These are phyloP conservation scores for Zygosaccharomyces sapae DNA, from an alignment of 1,139 yeast genomes.

Conservation along the genomic window DNA sequence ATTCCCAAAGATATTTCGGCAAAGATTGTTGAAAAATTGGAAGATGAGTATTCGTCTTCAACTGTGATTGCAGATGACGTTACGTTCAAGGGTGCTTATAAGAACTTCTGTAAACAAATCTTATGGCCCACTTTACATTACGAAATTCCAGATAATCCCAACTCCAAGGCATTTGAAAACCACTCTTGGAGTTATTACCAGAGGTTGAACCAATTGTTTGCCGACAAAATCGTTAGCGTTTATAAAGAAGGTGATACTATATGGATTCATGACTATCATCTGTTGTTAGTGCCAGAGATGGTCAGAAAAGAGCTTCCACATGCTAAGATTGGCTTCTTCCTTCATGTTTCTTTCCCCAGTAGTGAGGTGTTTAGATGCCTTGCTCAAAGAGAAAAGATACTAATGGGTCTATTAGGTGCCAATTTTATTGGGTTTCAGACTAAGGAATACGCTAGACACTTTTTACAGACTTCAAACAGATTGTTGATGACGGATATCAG, in stretches of 20 bases:
- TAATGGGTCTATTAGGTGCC: constrained; percentile 86
- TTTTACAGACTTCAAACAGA: constrained; percentile 84
- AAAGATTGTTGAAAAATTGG: constrained; percentile 46
- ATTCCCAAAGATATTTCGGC: constrained; percentile 54
- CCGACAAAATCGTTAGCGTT: constrained; percentile 63
- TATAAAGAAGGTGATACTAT: constrained; percentile 68
- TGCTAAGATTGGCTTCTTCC: constrained; percentile 86
- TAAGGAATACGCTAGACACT: constrained; percentile 88
- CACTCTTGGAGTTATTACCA: constrained; percentile 89
- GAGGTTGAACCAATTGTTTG: constrained; percentile 69
- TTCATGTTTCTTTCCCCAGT: constrained; percentile 94
- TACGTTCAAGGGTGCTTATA: constrained; percentile 84
- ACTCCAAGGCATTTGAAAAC: constrained; percentile 90
- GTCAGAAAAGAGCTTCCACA: constrained; percentile 68
- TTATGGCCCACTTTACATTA: constrained; percentile 97
- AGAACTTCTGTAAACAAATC: constrained; percentile 85
- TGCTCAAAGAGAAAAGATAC: constrained; percentile 74
- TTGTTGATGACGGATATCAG: constrained; percentile 77
- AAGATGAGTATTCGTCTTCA: constrained; percentile 50
- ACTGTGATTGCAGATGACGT: constrained; percentile 73
- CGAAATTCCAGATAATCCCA: constrained; percentile 93
- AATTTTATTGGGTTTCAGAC: constrained; percentile 87
- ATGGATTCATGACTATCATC: constrained; percentile 94
- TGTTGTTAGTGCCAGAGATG: constrained; percentile 82
- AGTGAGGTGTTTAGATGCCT: constrained; percentile 92